phyloP scores from a whole-genome alignment of 75 land plant genomes.

The Adiantum capillusveneris region DNA sequence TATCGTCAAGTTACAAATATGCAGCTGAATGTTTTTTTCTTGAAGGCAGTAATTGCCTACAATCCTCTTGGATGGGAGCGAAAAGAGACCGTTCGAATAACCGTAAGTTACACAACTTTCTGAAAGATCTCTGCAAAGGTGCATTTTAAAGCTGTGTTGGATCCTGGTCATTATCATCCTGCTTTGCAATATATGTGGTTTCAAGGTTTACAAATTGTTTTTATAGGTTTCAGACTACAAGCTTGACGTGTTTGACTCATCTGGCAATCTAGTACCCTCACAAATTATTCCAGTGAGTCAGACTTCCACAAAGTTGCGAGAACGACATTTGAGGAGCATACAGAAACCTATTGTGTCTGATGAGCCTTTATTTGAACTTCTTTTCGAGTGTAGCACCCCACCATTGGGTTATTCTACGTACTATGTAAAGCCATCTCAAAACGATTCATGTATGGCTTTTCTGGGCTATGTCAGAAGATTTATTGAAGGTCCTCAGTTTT shows the following conservation, averaged over 20 bases:
- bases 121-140: too few relatives aligned
- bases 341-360: conserved; percentile 23
- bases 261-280: conserved; percentile 62
- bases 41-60: conserved; percentile 30
- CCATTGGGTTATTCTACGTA: conserved; percentile 68
- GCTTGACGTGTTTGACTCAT: conserved; percentile 50
- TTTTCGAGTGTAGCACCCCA: conserved; percentile 58
- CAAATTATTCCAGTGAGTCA: conserved; percentile 61
- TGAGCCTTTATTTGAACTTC: conserved; percentile 44
- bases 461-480: background rate
- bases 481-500: too few relatives aligned
- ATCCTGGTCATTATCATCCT: too few relatives aligned
- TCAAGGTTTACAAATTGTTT: too few relatives aligned
- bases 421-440: conserved; percentile 8
- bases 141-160: too few relatives aligned
- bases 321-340: conserved; percentile 43
- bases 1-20: background rate
- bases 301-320: conserved; percentile 25
- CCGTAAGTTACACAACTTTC: too few relatives aligned
- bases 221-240: conserved; percentile 20
- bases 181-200: too few relatives aligned
- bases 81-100: conserved; percentile 24
- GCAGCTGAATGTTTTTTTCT: too few relatives aligned
- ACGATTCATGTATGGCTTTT: background rate
- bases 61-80: conserved; percentile 37